These are phyloP conservation scores for Fusarium transvaalense DNA, from an alignment of 2,329 filamentous ascomycete genomes.

Conservation along the genomic window DNA sequence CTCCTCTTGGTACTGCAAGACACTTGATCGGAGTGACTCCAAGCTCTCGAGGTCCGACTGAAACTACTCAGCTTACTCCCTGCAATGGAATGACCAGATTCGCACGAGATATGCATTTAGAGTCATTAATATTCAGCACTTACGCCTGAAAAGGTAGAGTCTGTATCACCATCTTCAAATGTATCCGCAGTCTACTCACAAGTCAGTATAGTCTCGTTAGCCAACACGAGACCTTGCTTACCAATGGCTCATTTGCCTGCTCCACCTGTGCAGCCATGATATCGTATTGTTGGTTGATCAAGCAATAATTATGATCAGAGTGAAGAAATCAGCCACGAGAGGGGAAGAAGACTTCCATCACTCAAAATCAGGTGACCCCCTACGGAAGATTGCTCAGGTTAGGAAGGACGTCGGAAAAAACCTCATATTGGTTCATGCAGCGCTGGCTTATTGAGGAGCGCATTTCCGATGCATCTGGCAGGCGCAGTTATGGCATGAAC, in stretches of 20 bases:
- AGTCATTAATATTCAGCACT: not conserved
- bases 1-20: constrained; percentile 12
- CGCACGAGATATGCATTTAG: accelerated
- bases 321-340: not conserved
- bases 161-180: not conserved
- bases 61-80: not conserved
- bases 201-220: accelerated
- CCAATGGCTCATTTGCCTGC: not conserved
- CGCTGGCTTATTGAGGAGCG: not conserved
- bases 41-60: constrained; percentile 7
- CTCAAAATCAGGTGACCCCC: not conserved
- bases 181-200: not conserved
- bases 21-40: constrained; percentile 18
- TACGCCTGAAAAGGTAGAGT: constrained; percentile 16
- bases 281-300: accelerated
- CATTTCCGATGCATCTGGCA: constrained; percentile 6
- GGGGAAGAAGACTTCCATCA: not conserved
- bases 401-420: not conserved
- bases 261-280: not conserved
- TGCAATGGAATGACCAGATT: accelerated
- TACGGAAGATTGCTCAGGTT: not conserved
- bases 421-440: not conserved
- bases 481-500: constrained; percentile 7
- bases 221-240: accelerated
- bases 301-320: too few relatives aligned